Percentiles rank a stretch among this genome's conserved stretches.
Evolutionary conservation across 2,329 filamentous ascomycete genomes (phyloP).

Genomic region (Penicillium sp.): DNA sequence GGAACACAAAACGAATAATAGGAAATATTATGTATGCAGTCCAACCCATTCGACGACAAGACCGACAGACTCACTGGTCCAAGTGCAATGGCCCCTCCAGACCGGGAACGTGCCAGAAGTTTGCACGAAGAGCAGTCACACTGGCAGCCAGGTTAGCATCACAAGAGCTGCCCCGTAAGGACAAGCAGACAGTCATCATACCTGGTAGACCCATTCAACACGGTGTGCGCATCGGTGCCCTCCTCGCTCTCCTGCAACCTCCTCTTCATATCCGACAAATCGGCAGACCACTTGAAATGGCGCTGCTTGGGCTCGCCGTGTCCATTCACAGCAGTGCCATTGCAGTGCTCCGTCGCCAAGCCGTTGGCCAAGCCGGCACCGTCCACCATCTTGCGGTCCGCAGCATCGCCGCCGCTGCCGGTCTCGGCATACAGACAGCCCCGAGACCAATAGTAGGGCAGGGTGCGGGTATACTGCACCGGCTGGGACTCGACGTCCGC

Average conservation of each 20-base stretch:
- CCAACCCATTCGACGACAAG: too few relatives aligned
- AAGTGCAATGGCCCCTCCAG: conserved; percentile 67
- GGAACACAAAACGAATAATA: conserved; percentile 7
- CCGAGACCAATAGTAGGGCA: conserved; percentile 81
- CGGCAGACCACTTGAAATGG: conserved; percentile 87
- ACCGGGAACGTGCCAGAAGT: conserved; percentile 75
- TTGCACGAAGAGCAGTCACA: conserved; percentile 82
- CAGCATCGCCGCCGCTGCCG: conserved; percentile 47
- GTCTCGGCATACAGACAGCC: conserved; percentile 79
- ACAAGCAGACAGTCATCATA: conserved; percentile 40
- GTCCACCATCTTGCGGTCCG: too few relatives aligned
- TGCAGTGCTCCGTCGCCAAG: conserved; percentile 50
- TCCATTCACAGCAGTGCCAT: conserved; percentile 20
- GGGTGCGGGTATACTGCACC: conserved; percentile 71
- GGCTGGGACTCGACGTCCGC: conserved; percentile 66
- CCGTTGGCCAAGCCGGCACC: conserved; percentile 50
- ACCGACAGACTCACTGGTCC: conserved; percentile 20
- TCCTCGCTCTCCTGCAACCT: conserved; percentile 71
- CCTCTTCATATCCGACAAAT: conserved; percentile 78
- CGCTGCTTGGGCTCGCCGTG: conserved; percentile 61
- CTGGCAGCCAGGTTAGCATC: conserved; percentile 49
- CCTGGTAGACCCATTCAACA: conserved; percentile 80
- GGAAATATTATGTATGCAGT: conserved; percentile 7
- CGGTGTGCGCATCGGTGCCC: conserved; percentile 86
- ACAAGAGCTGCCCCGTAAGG: background rate